phyloP scores from a whole-genome alignment of 495 filamentous ascomycete genomes.

The Neurospora sp. region DNA sequence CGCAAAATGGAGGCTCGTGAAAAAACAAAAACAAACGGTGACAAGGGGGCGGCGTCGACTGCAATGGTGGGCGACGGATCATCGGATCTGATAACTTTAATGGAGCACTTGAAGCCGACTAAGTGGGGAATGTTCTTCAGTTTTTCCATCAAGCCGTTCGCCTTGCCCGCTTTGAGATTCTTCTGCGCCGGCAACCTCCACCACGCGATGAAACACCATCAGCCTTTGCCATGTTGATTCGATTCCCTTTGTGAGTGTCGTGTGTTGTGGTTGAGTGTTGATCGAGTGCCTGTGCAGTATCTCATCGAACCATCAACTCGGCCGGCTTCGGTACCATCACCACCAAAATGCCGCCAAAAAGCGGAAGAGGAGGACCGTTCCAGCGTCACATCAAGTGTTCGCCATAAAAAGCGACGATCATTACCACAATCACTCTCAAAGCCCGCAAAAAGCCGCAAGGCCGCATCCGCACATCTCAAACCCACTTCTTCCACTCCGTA shows the following conservation, averaged over 20 bases:
- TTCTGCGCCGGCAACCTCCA: background rate
- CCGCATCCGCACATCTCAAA: no score
- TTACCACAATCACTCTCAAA: no score
- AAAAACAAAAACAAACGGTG: background rate
- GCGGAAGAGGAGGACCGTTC: background rate
- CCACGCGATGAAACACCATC: background rate
- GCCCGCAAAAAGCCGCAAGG: no score
- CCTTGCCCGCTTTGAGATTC: background rate
- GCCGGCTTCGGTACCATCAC: background rate
- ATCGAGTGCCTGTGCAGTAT: no score
- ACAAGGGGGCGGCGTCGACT: background rate
- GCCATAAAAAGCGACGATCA: no score
- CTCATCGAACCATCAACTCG: background rate
- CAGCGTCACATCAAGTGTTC: background rate
- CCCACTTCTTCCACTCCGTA: no score
- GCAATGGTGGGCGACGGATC: background rate
- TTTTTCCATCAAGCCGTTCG: background rate
- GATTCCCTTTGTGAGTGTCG: background rate
- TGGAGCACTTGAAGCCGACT: background rate
- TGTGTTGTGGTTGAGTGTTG: background rate
- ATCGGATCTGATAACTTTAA: constrained; percentile 14
- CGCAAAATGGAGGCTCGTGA: background rate
- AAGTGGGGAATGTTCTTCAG: background rate
- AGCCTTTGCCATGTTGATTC: background rate
- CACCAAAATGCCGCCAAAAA: background rate